Evolutionary conservation across 768 basidiomycete species (phyloP), one percentile per base, ranked within the genome.

Genomic region (Amanita rubescens): DNA sequence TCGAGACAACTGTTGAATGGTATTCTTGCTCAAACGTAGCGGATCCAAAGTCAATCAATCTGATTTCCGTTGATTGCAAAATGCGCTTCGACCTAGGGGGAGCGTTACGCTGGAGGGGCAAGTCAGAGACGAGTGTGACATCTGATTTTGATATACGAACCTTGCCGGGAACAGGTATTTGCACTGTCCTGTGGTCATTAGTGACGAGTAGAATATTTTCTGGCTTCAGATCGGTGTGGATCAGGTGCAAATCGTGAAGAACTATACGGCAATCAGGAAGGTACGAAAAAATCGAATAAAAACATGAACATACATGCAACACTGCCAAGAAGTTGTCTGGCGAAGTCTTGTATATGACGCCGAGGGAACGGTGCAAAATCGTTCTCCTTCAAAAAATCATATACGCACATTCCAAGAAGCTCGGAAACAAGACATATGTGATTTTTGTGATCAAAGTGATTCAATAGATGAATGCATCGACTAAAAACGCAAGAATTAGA

Each of bases 311-410:
- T 70, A 98, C 96, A 99, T 38, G 90, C 87, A 46, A 99, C 91
- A 63, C 93, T 95, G 53, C 83, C 86, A 54, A 98, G 77, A 54
- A 99, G 75, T 67, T 96, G 94, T 57, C 79, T 80, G 49, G 94
- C 96, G 65, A 99, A 99, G 49, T 85, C 84, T 73, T 97, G 95
- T 47, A 99, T 98, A 67, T 99, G 96, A 55, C 84, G 80, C 56
- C 94, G 89, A 53, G 96, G 94, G 69, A 99, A 99, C 5, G 96
- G 92, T 33, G 88, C 83, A 70, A 97, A 99, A 53, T 87, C 84
- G 69, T 99, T 99, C 67, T 95, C 94, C 76, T 97, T 98, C 62
- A 99, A 77, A 68, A 98, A 99, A 67, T 99, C 96, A 65, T 97
- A 99, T 15, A 99, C 90, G 69, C 94, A 97, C 86, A 92, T 90